Conservation (phyloP, 164 flowering plant species). For the Tetrastigma voinierianum region DNA sequence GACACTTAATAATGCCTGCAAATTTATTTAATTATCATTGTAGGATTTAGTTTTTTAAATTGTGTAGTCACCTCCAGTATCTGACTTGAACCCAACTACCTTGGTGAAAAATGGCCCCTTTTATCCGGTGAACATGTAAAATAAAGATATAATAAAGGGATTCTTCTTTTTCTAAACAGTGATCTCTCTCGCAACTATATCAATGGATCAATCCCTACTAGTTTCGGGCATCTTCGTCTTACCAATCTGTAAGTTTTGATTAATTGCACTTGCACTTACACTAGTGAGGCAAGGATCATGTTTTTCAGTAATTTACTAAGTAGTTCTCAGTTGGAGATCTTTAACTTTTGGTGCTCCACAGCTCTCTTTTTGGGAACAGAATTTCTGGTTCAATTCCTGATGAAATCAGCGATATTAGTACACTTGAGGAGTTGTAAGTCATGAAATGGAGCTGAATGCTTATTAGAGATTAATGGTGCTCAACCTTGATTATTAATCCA, state of each 20-base stretch:
- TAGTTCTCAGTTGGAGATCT: not conserved
- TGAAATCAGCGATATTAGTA: slow-evolving; percentile 48
- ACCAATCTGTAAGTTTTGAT: slow-evolving; percentile 46
- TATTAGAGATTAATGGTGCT: not conserved
- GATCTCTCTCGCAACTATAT: slow-evolving; percentile 66
- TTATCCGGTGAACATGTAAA: too few species aligned
- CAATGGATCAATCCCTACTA: slow-evolving; percentile 51
- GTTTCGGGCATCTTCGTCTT: slow-evolving; percentile 46
- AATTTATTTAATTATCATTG: too few species aligned
- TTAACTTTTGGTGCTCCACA: slow-evolving; percentile 19
- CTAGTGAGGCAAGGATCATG: not conserved
- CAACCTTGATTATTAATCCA: not conserved
- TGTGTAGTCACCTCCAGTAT: too few species aligned
- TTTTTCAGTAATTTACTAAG: not conserved
- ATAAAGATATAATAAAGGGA: too few species aligned
- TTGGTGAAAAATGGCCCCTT: too few species aligned
- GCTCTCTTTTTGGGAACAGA: slow-evolving; percentile 67
- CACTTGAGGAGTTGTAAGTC: slow-evolving; percentile 57
- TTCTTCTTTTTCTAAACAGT: slow-evolving; percentile 27
- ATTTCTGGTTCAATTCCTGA: slow-evolving; percentile 57
- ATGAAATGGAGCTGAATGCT: not conserved
- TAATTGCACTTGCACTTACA: not conserved
- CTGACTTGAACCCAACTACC: too few species aligned
- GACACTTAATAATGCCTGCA: too few species aligned
- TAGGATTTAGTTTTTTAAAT: too few species aligned